Base-by-base conservation (phyloP, 2,329 filamentous ascomycete genomes). In the Sclerotinia minor region DNA sequence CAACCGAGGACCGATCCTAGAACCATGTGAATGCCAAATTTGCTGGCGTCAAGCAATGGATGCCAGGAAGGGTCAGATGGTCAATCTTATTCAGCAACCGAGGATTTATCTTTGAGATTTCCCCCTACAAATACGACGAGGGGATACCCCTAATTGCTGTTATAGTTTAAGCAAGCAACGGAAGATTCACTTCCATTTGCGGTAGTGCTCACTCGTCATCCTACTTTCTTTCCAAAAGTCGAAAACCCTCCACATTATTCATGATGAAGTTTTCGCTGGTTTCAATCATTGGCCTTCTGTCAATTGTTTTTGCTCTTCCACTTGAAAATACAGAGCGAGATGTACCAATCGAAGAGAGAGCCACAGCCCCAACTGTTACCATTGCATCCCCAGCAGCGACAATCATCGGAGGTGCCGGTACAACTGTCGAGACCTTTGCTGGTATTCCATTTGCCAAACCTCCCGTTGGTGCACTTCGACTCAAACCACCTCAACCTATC, bases 371-470 rank as follows among this genome's bases (percentile, higher is more conserved):
- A 26, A 69, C 44, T 9, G 70, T 72, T 13, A 65, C 67, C 15
- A 70, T 71, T 53, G 35, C 64, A 9, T 67, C 41, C n/a, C 71
- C 71, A 11, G 49, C 32, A 38, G 65, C 65, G 11, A 72, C 71
- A 35, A 68, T 72, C 15, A 55, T 72, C 15, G 71, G 70, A 35
- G 47, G 52, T 26, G 41, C 67, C 13, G 67, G 59, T 4, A 44
- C n/a, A 29, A 57, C 44, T 5, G 82, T 92, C 29, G 91, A 94
- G 68, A 85, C 82, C 38, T 94, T 92, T 80, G 70, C 71, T 55
- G 90, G 88, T 29, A 92, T 95, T 67, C 91, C 91, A 3, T 95
- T 88, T 74, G 90, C 91, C 2, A 81, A 91, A 70, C 84, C 90
- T 1, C 91, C 91, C 0, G 82, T 85, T 0, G 90, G 89, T 0